phyloP scores from a whole-genome alignment of 139 green algal genomes.

The Chloropicon primus region DNA sequence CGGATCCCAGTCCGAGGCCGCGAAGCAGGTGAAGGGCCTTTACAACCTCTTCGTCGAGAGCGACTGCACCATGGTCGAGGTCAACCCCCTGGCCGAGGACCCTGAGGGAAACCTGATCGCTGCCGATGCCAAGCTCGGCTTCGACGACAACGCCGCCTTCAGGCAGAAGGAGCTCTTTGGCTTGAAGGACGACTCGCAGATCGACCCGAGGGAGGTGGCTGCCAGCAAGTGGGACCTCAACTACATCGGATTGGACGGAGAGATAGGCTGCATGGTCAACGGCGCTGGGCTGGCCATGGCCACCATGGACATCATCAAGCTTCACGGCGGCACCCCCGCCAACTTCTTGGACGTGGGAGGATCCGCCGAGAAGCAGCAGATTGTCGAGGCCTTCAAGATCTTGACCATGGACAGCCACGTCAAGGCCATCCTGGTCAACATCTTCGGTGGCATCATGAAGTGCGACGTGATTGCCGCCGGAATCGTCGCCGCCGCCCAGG shows the following conservation, averaged over 20 bases:
- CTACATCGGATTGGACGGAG: slow-evolving; percentile 97
- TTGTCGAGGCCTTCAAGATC: slow-evolving; percentile 32
- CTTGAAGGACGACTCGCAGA: slow-evolving; percentile 69
- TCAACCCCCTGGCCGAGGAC: slow-evolving; percentile 89
- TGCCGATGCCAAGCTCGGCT: slow-evolving; percentile 95
- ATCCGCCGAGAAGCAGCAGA: slow-evolving; percentile 79
- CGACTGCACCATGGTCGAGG: slow-evolving; percentile 98
- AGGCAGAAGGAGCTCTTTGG: slow-evolving; percentile 89
- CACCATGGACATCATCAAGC: slow-evolving; percentile 99
- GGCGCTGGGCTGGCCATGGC: slow-evolving; percentile 96
- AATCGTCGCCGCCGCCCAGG: slow-evolving; percentile 89
- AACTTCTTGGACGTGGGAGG: slow-evolving; percentile 98
- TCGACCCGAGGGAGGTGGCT: slow-evolving; percentile 66
- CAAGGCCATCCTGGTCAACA: slow-evolving; percentile 98
- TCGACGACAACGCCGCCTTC: slow-evolving; percentile 95
- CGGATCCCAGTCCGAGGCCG: slow-evolving; percentile 53
- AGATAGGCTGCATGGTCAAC: slow-evolving; percentile 71
- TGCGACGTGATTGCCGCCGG: slow-evolving; percentile 96
- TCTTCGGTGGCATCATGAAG: slow-evolving; percentile 98
- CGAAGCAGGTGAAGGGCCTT: slow-evolving; percentile 74
- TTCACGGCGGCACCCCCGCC: slow-evolving; percentile 77
- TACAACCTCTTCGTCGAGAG: slow-evolving; percentile 79
- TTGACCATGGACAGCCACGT: slow-evolving; percentile 80
- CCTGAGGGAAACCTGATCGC: slow-evolving; percentile 63
- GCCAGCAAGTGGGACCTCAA: slow-evolving; percentile 88